Percentiles rank a stretch among this genome's conserved stretches.
Evolutionary conservation across 106 monocot genomes (phyloP).

Genomic region (Alisma plantagoaquatica): DNA sequence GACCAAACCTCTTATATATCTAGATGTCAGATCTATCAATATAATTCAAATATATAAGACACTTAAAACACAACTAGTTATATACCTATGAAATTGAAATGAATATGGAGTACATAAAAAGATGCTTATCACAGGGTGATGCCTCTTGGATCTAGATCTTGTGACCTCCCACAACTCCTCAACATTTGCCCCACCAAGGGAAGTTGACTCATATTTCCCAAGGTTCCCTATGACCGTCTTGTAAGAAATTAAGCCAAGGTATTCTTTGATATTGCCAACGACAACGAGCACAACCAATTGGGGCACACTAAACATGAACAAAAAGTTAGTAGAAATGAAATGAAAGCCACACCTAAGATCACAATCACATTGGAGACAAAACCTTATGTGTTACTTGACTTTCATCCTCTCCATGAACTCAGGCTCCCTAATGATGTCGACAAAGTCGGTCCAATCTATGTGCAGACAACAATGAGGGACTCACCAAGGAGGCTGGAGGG

Average conservation of each 20-base stretch:
- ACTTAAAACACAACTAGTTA: too few species aligned
- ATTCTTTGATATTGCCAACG: constrained; percentile 49
- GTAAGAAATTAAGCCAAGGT: constrained; percentile 65
- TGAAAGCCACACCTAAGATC: constrained; percentile 91
- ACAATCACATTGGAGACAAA: constrained; percentile 42
- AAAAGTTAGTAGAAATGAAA: constrained; percentile 82
- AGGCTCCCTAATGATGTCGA: constrained; percentile 88
- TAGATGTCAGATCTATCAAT: too few species aligned
- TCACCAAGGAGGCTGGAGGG: constrained; percentile 79
- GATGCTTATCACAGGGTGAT: constrained; percentile 42
- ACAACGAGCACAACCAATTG: constrained; percentile 38
- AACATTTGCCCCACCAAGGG: constrained; percentile 72
- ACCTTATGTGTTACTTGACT: constrained; percentile 42
- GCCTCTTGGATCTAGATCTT: constrained; percentile 53
- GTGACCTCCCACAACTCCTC: constrained; percentile 56
- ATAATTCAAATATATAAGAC: too few species aligned
- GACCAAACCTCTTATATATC: too few species aligned
- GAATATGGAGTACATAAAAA: too few species aligned
- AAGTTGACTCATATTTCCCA: constrained; percentile 76
- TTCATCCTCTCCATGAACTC: constrained; percentile 98
- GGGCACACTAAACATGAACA: constrained; percentile 52
- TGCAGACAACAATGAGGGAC: constrained; percentile 76
- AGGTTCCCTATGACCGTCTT: constrained; percentile 74
- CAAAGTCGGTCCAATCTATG: constrained; percentile 55
- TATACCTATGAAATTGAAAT: too few species aligned